Conservation (phyloP, 495 filamentous ascomycete species). For the Hypoxylon crocopeplum region DNA sequence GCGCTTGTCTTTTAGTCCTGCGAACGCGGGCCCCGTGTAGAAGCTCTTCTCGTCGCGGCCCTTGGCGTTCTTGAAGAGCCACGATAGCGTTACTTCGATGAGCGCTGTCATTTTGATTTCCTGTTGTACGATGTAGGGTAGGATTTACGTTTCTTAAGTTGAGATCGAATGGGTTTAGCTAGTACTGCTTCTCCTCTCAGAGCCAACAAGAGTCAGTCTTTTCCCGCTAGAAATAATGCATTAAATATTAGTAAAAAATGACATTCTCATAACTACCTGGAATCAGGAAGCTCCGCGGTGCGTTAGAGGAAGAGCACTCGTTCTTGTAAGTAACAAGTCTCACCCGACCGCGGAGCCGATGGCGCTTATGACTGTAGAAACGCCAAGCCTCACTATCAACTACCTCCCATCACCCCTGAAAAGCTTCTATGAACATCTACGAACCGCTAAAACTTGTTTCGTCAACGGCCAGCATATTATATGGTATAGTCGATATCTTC, state of each 20-base stretch:
- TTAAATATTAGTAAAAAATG: too few relatives aligned
- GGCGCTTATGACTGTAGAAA: constrained; percentile 13
- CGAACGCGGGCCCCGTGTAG: constrained; percentile 52
- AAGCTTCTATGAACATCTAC: neutral
- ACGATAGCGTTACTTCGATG: constrained; percentile 49
- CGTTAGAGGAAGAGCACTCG: too few relatives aligned
- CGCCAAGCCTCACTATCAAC: constrained; percentile 15
- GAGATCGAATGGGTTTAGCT: too few relatives aligned
- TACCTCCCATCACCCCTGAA: neutral
- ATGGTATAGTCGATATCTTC: neutral
- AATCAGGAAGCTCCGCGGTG: too few relatives aligned
- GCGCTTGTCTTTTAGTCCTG: constrained; percentile 41
- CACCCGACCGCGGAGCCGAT: constrained; percentile 26
- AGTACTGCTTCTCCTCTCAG: neutral
- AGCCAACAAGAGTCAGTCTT: neutral
- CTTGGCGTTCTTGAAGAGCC: constrained; percentile 44
- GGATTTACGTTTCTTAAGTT: too few relatives aligned
- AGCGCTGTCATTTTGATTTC: constrained; percentile 26
- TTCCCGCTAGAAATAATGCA: too few relatives aligned
- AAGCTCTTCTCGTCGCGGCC: constrained; percentile 57
- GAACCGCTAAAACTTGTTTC: constrained; percentile 1
- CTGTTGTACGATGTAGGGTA: too few relatives aligned
- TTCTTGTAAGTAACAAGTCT: neutral
- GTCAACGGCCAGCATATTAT: neutral
- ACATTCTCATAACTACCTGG: too few relatives aligned